A percentile compares a stretch with the other conserved stretches of the same genome.
phyloP scores from a whole-genome alignment of 768 basidiomycete species.

The Macrolepiota fuliginosa region DNA sequence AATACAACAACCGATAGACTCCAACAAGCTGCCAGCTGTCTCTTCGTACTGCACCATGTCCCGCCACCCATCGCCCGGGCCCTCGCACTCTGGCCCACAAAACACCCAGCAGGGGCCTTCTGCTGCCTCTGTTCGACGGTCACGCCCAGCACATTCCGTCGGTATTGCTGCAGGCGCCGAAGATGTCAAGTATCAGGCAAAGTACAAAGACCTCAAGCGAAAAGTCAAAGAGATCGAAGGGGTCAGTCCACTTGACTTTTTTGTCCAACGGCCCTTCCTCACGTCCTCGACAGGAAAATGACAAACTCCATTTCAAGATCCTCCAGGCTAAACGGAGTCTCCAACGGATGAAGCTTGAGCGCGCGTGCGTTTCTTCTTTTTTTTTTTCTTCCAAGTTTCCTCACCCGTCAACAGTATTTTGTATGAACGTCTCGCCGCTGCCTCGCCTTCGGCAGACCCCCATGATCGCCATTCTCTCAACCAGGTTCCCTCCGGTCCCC shows the following conservation, averaged over 20 bases:
- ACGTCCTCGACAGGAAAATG: conserved; percentile 66
- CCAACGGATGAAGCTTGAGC: conserved; percentile 83
- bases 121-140: conserved; percentile 36
- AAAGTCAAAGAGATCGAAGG: conserved; percentile 86
- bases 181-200: conserved; percentile 83
- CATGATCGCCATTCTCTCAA: conserved; percentile 39
- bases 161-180: conserved; percentile 79
- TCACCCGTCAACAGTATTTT: conserved; percentile 45
- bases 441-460: conserved; percentile 54
- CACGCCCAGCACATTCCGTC: conserved; percentile 47
- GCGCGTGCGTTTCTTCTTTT: conserved; percentile 63
- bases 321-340: conserved; percentile 78
- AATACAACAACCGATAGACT: conserved; percentile 21
- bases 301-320: conserved; percentile 81
- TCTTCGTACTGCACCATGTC: conserved; percentile 60
- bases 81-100: conserved; percentile 39
- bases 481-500: conserved; percentile 25
- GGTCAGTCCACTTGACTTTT: conserved; percentile 40
- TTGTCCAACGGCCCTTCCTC: conserved; percentile 5
- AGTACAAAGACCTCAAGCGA: conserved; percentile 85
- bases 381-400: conserved; percentile 16
- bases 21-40: conserved; percentile 29
- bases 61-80: conserved; percentile 55
- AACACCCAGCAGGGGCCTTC: conserved; percentile 18
- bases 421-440: conserved; percentile 71